Conservation (phyloP, 2,329 filamentous ascomycete species). For the Penicillium sp. region DNA sequence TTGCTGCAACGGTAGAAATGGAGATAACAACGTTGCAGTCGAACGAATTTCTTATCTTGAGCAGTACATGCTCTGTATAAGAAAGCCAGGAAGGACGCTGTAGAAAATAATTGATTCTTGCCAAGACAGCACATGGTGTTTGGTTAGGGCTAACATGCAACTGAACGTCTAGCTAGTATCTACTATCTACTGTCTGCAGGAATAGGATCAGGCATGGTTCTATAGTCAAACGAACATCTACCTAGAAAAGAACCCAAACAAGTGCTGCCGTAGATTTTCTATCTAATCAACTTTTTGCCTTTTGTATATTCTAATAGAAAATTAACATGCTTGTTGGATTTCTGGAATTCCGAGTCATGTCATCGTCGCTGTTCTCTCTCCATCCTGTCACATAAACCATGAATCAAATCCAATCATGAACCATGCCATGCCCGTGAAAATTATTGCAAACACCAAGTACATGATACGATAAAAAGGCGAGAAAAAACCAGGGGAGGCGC, state of each 20-base stretch:
- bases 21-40: no score
- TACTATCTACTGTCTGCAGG: no score
- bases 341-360: background rate
- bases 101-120: no score
- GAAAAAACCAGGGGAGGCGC: background rate
- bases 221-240: background rate
- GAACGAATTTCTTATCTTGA: no score
- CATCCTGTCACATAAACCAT: constrained; percentile 4
- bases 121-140: no score
- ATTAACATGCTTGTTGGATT: background rate
- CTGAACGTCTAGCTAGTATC: no score
- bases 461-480: constrained; percentile 11
- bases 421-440: constrained; percentile 17
- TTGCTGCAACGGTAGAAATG: no score
- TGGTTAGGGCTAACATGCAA: no score
- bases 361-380: constrained; percentile 6
- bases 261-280: background rate
- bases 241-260: background rate
- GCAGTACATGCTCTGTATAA: no score
- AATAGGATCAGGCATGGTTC: no score
- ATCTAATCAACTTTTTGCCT: background rate
- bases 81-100: no score
- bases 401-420: constrained; percentile 16
- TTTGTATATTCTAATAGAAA: background rate
- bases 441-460: constrained; percentile 17